phyloP scores from a whole-genome alignment of 2,329 filamentous ascomycete genomes.

The Hypoxylon sp. region DNA sequence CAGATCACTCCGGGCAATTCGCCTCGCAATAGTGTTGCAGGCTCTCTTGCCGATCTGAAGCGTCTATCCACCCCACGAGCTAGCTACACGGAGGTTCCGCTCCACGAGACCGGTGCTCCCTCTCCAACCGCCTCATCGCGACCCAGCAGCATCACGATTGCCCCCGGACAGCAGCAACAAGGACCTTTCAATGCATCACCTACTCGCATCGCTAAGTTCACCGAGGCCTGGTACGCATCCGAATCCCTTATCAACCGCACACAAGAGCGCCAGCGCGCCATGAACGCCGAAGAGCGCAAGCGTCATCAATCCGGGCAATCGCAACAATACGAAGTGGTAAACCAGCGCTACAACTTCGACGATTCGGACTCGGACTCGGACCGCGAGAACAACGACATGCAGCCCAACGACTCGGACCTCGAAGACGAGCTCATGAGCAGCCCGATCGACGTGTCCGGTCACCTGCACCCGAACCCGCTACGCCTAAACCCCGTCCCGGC shows the following conservation, averaged over 20 bases:
- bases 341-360: conserved; percentile 53
- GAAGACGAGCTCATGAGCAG: conserved; percentile 48
- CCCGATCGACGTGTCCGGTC: conserved; percentile 32
- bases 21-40: conserved; percentile 52
- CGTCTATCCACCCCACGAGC: conserved; percentile 57
- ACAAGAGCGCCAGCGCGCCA: conserved; percentile 58
- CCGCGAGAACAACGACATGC: conserved; percentile 38
- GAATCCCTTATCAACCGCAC: conserved; percentile 64
- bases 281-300: conserved; percentile 49
- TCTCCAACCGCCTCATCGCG: conserved; percentile 36
- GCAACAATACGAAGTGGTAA: conserved; percentile 56
- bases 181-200: conserved; percentile 47
- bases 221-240: conserved; percentile 63
- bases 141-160: conserved; percentile 33
- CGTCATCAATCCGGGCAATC: conserved; percentile 23
- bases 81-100: conserved; percentile 61
- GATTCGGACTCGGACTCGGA: conserved; percentile 35
- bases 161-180: conserved; percentile 36
- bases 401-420: conserved; percentile 45
- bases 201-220: conserved; percentile 57
- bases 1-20: conserved; percentile 57
- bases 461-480: conserved; percentile 61
- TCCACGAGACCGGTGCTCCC: conserved; percentile 49
- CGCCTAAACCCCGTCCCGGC: conserved; percentile 57
- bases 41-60: conserved; percentile 56